Evolutionary conservation across 1,284 basidiomycete genomes (phyloP).

Genomic region (Nidula niveotomentosa): DNA sequence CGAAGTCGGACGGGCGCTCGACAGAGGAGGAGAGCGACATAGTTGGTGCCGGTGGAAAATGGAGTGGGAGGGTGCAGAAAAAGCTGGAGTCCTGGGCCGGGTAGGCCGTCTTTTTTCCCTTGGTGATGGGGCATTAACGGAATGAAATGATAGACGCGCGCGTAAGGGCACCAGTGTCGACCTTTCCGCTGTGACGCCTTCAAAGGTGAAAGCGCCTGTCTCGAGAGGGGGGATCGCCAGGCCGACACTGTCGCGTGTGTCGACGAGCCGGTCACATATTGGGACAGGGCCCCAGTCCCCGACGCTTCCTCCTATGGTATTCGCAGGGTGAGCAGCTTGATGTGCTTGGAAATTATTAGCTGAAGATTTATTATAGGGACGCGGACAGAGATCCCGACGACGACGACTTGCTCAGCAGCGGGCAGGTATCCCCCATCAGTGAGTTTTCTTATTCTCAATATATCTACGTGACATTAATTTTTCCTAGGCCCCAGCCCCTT

Average conservation of each 20-base stretch:
- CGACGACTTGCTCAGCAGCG: slow-evolving; percentile 68
- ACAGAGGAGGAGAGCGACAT: slow-evolving; percentile 43
- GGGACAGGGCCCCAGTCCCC: slow-evolving; percentile 24
- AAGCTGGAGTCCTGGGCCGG: slow-evolving; percentile 72
- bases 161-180: slow-evolving; percentile 27
- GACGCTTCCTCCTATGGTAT: slow-evolving; percentile 28
- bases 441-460: slow-evolving; percentile 19
- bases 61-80: slow-evolving; percentile 62
- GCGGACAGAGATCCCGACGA: slow-evolving; percentile 41
- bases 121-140: no score
- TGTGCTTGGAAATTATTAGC: background rate
- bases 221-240: no score
- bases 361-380: slow-evolving; percentile 9
- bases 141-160: slow-evolving; percentile 7
- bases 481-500: slow-evolving; percentile 35
- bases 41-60: slow-evolving; percentile 36
- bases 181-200: slow-evolving; percentile 10
- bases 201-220: background rate
- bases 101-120: slow-evolving; percentile 25
- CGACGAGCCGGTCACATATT: no score
- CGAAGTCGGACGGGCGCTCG: slow-evolving; percentile 33
- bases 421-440: slow-evolving; percentile 71
- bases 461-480: no score
- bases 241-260: no score
- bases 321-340: slow-evolving; percentile 20